Evolutionary conservation across 1,284 basidiomycete species (phyloP), one percentile per base, ranked within the genome.

Genomic region (Cutaneotrichosporon arboriforme): DNA sequence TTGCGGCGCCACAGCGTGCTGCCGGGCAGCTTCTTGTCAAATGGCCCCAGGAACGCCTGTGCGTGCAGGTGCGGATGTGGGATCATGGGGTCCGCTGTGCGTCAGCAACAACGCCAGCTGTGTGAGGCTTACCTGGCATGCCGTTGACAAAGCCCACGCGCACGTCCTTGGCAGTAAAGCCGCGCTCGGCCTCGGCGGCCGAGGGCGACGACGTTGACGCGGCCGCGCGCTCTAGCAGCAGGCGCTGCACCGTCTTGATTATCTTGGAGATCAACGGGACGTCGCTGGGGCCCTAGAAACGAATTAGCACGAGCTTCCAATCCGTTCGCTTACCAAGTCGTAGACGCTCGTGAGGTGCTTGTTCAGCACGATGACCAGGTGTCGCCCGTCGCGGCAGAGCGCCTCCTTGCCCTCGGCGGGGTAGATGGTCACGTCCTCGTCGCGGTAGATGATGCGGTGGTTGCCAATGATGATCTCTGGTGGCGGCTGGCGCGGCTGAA

Each of bases 11-110:
- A 74, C 54, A 72, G 60, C 4, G 64, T 62, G 15, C 67, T 64
- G 12, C 71, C 69, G 1, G 71, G 65, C 1, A 67, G 54, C 3
- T 52, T 56, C 10, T 63, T 60, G 50, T 74, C 69, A 18, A 68
- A 63, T 1, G 67, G 64, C 8, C 69, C 70, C 4, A 70, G 47
- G 53, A 69, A 61, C n/a, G 70, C 72, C 45, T 76, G 73, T 9
- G 70, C 67, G 49, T 75, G 73, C 1, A 76, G 56, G 48, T 76
- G 74, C 3, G 60, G 46, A 46, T 73, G 63, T 2, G 73, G 70
- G 8, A 63, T 67, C 46, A 63, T 63, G 12, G 73, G 69, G 48
- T 76, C 74, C 37, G 60, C 72, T 74, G 50, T 8, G 15, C 26
- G 46, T 52, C 51, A 58, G 46, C 49, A 33, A 9, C 7, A 33